Conservation (phyloP, 1,139 yeast species). For the Zygosaccharomyces sapae region DNA sequence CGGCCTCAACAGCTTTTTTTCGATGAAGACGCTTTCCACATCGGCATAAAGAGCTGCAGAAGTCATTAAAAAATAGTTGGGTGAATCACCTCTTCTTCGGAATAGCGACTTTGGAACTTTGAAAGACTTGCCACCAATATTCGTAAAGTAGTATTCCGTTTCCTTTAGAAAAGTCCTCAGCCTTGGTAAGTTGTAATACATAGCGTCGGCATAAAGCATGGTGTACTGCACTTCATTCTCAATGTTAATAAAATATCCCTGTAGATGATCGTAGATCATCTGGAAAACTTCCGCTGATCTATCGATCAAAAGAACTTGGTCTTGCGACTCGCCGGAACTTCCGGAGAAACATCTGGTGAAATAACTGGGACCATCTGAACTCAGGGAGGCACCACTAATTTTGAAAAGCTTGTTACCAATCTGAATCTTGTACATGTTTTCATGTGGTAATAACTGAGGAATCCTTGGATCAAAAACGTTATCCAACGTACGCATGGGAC, state of each 20-base stretch:
- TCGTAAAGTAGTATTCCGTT: constrained; percentile 53
- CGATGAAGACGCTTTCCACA: constrained; percentile 41
- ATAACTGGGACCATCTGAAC: constrained; percentile 64
- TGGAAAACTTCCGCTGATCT: constrained; percentile 68
- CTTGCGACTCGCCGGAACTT: constrained; percentile 1
- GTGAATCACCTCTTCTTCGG: constrained; percentile 58
- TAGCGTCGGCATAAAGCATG: constrained; percentile 66
- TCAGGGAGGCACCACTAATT: constrained; percentile 75
- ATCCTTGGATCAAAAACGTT: constrained; percentile 37
- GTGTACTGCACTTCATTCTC: constrained; percentile 57
- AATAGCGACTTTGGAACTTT: constrained; percentile 55
- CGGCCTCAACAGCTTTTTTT: constrained; percentile 58
- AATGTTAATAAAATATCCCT: constrained; percentile 66
- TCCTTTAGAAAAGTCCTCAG: constrained; percentile 48
- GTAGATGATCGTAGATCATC: constrained; percentile 64
- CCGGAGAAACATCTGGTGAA: constrained; percentile 45
- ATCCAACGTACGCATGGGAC: neutral
- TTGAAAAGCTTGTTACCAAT: constrained; percentile 61
- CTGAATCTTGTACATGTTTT: constrained; percentile 67
- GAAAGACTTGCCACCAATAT: constrained; percentile 59
- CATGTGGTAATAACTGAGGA: constrained; percentile 58
- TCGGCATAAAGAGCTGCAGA: constrained; percentile 50
- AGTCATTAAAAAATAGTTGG: constrained; percentile 70
- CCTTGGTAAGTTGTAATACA: constrained; percentile 62
- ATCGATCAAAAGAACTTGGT: constrained; percentile 59